phyloP scores from a whole-genome alignment of 768 basidiomycete species.

The Boletus huronensis region DNA sequence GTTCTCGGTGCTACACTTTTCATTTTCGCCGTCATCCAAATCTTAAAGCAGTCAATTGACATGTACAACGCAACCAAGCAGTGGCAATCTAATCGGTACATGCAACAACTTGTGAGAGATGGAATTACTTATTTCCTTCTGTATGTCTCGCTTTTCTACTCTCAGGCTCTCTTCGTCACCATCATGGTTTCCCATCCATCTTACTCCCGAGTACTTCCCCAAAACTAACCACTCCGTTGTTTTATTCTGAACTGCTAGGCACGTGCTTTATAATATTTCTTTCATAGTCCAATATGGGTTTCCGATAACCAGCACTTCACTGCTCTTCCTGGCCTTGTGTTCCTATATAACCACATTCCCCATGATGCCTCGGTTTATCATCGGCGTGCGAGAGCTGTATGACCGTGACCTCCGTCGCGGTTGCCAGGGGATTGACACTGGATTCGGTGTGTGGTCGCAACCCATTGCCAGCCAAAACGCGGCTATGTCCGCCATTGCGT shows the following conservation, averaged over 20 bases:
- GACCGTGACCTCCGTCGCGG: neutral
- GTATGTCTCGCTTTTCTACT: neutral
- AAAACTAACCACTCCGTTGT: too few relatives aligned
- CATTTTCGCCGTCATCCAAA: neutral
- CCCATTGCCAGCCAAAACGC: neutral
- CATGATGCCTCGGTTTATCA: neutral
- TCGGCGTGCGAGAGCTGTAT: neutral
- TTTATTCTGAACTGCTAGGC: too few relatives aligned
- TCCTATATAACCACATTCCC: neutral
- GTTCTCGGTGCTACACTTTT: neutral
- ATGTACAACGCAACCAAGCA: too few relatives aligned
- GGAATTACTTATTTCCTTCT: neutral
- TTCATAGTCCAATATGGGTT: too few relatives aligned
- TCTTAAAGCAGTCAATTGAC: too few relatives aligned
- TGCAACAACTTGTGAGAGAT: too few relatives aligned
- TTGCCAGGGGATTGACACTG: neutral
- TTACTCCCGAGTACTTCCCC: too few relatives aligned
- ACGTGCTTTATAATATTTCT: too few relatives aligned
- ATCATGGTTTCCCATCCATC: too few relatives aligned
- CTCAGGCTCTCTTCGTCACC: too few relatives aligned
- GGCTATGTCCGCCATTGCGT: neutral
- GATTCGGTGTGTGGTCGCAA: neutral
- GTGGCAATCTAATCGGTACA: too few relatives aligned
- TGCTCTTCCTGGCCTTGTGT: neutral
- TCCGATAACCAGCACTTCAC: fast-evolving